Evolutionary conservation across 2,329 filamentous ascomycete genomes (phyloP).

Genomic region (Nigrospora sphaerica): DNA sequence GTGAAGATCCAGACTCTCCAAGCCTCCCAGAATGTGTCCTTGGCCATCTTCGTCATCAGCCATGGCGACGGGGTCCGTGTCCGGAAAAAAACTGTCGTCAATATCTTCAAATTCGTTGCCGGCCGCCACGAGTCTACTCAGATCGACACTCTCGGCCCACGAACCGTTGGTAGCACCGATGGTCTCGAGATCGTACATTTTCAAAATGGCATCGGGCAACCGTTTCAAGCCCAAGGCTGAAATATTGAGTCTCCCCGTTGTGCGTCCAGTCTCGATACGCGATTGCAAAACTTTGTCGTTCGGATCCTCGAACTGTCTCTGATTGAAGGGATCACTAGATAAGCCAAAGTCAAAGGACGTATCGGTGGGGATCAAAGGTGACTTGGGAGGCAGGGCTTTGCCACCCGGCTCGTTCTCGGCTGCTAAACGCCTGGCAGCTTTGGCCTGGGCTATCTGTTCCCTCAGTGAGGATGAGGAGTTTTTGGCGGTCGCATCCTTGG

Average conservation of each 20-base stretch:
- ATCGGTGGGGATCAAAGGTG: constrained; percentile 38
- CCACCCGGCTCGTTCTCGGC: constrained; percentile 5
- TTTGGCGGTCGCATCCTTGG: constrained; percentile 21
- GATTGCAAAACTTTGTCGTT: constrained; percentile 64
- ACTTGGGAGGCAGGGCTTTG: constrained; percentile 1
- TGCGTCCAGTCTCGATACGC: constrained; percentile 65
- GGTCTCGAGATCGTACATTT: constrained; percentile 80
- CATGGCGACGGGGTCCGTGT: constrained; percentile 49
- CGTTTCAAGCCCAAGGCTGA: constrained; percentile 72
- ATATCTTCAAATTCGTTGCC: constrained; percentile 81
- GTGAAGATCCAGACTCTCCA: constrained; percentile 80
- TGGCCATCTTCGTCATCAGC: constrained; percentile 58
- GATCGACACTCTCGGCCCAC: constrained; percentile 89
- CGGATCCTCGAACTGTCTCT: constrained; percentile 48
- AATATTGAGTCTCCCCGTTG: constrained; percentile 79
- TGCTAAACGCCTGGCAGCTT: constrained; percentile 64
- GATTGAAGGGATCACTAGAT: constrained; percentile 63
- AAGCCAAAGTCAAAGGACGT: constrained; percentile 52
- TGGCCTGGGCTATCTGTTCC: constrained; percentile 89
- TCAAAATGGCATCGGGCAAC: constrained; percentile 75
- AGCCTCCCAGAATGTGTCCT: constrained; percentile 71
- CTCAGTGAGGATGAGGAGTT: constrained; percentile 78
- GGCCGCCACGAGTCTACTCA: constrained; percentile 76
- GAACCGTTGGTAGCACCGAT: constrained; percentile 56
- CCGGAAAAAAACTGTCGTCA: constrained; percentile 71